Base-by-base conservation (phyloP, 169 alveolate species). In the Cyclospora cayetanensis region DNA sequence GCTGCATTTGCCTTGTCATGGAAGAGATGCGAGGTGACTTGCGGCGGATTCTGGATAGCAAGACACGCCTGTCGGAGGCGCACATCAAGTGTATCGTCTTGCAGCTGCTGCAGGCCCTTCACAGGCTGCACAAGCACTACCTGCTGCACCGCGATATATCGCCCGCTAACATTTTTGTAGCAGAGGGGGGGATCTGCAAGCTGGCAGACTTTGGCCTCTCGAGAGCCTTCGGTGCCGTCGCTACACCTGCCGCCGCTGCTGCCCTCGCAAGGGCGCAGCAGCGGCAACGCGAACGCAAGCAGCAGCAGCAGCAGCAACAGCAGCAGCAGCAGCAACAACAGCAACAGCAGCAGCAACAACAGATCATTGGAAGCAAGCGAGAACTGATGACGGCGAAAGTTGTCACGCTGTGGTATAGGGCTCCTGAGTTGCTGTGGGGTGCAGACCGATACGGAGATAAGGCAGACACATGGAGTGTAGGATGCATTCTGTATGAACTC, bases 371-470 rank as follows among this genome's bases (percentile, higher is more conserved):
- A 80, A 60, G 95, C 93, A 79, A 96, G 85, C 53, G 0, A 66
- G 96, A 95, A 39, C 97, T 94, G 90, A 90, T 96, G 93, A 97
- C 99, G 29, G 95, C 94, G 35, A 93, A 94, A 50, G 99, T 97
- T 2, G 98, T 97, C 25, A 97, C 99, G 22, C 96, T 98, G 82
- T 98, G 99, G 99, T 98, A 98, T 92, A 83, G 99, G 84, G 97
- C 99, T 2, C 99, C 99, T 0, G 99, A 98, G 95, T 97, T 98
- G 37, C 96, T 98, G 76, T 95, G 96, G 90, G 98, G 98, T 27
- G 97, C 99, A 29, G 96, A 95, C 31, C 68, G 95, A 60, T 98
- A 98, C 89, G 97, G 97, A 34, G 94, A 95, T 72, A 97, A 99
- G 0, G 97, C 98, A 74, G 99, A 98, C 93, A 95, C 98, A 91